A percentile compares a stretch with the other conserved stretches of the same genome.
Evolutionary conservation across 1,139 yeast genomes (phyloP).

Genomic region (Neolecta irregularis): DNA sequence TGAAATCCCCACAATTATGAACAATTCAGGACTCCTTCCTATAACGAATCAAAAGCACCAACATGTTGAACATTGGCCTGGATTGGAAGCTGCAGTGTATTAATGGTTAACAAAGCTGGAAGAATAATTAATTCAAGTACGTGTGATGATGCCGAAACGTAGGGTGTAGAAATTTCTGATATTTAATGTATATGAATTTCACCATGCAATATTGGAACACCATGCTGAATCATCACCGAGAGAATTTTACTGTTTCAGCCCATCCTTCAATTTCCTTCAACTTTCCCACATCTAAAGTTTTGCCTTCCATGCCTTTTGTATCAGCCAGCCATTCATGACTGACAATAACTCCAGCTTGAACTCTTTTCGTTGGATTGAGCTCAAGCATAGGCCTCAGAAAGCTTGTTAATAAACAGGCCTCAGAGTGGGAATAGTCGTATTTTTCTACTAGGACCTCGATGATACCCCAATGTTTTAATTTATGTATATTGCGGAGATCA

Average conservation of each 20-base stretch:
- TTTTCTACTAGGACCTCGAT: conserved; percentile 53
- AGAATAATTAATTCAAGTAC: no score
- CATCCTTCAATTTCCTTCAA: conserved; percentile 70
- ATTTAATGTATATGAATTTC: no score
- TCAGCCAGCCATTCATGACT: conserved; percentile 65
- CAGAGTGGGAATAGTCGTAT: conserved; percentile 44
- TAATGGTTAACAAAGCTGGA: no score
- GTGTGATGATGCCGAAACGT: no score
- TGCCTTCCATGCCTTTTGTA: conserved; percentile 43
- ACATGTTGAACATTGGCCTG: no score
- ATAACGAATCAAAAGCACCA: no score
- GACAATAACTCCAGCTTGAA: conserved; percentile 69
- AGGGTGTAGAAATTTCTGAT: no score
- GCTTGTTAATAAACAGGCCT: conserved; percentile 42
- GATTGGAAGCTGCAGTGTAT: no score
- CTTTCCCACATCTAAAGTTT: conserved; percentile 38
- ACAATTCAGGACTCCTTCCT: no score
- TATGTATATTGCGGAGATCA: conserved; percentile 41
- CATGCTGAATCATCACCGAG: no score
- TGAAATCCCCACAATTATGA: no score
- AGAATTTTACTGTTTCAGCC: conserved; percentile 31
- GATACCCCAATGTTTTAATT: conserved; percentile 55
- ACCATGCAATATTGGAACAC: no score
- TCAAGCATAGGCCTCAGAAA: conserved; percentile 61
- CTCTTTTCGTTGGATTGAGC: conserved; percentile 52